Evolutionary conservation across 805 yeast species (phyloP), one percentile per base, ranked within the genome.

Genomic region (Candida patagonica): DNA sequence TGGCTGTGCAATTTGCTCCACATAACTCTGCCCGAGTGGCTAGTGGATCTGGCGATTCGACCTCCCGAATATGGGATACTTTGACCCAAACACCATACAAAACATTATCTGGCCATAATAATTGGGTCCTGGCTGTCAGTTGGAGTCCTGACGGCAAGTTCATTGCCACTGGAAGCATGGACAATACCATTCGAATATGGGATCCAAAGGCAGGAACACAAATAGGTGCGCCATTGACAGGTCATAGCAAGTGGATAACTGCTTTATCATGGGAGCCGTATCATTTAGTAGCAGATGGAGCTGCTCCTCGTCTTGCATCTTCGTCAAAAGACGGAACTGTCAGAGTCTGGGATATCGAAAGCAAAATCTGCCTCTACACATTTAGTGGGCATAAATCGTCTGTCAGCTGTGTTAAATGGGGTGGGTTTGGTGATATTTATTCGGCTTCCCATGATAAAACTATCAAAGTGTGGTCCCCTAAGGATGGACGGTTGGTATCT

Each of bases 11-110:
- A 46, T 92, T 92, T 70, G 94, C 98, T 1, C 98, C 98, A 23
- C 71, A 82, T 53, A 79, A 88, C 13, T 75, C 89, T 13, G 71
- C 88, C 2, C 68, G 84, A 50, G 77, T 88, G 80, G 92, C 84
- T 30, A 82, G 96, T 0, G 98, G 98, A 26, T 85, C 96, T 5
- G 98, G 98, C 33, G 98, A 92, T 61, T 75, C 80, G 26, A 88
- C 97, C 6, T 96, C 97, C 2, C 70, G 97, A 56, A 74, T 89
- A 35, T 92, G 98, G 98, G 96, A 88, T 62, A 83, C 95, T 60
- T 80, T 86, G 52, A 88, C 97, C 0, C 92, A 85, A 50, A 92
- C 98, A 0, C 95, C 96, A 6, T 66, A 79, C 55, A 72, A 76
- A 45, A 84, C 94, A 0, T 64, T 92, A 38, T 54, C 68, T 4